Conservation (phyloP, 179 eudicot genomes). For the Beta macrorhiza region DNA sequence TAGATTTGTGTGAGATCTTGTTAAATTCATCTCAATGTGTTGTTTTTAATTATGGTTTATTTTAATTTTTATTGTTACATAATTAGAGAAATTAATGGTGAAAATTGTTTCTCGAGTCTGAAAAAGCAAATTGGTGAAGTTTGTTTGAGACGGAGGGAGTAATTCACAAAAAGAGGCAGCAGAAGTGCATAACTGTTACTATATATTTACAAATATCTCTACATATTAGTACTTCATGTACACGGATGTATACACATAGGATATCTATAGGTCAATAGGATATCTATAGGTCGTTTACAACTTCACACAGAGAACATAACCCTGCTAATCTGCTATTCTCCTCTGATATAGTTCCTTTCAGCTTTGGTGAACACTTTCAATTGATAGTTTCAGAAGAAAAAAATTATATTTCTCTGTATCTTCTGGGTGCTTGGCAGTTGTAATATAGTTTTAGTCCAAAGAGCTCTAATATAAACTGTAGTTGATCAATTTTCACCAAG, state of each 20-base stretch:
- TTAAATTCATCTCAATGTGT: no score
- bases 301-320: background rate
- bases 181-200: background rate
- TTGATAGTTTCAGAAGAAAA: background rate
- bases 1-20: no score
- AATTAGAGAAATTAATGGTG: no score
- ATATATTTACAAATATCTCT: slow-evolving; percentile 17
- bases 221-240: slow-evolving; percentile 8
- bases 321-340: background rate
- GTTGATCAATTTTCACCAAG: slow-evolving; percentile 3
- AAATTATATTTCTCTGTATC: background rate
- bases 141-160: background rate
- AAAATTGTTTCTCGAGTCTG: no score
- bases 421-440: slow-evolving; percentile 1
- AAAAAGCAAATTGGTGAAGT: no score
- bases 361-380: background rate
- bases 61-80: no score
- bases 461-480: background rate
- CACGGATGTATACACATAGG: background rate
- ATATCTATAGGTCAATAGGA: background rate
- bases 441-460: background rate
- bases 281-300: background rate
- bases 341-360: background rate
- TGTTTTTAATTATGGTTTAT: no score
- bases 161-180: slow-evolving; percentile 5